Conservation (phyloP, 2,329 filamentous ascomycete genomes). For the Kalaharituber pfeilii region DNA sequence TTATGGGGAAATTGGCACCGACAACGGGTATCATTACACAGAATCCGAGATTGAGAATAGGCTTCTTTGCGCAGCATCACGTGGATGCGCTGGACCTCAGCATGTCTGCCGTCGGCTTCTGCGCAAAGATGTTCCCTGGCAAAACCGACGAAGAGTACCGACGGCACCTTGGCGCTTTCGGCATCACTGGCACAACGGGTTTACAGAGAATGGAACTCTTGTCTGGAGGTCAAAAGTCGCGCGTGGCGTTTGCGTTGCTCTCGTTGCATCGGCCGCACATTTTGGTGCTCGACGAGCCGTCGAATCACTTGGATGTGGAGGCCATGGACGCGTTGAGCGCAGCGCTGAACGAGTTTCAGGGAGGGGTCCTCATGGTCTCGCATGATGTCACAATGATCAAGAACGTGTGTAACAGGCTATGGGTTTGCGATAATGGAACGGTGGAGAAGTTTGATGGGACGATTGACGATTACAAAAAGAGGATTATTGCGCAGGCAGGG, state of each 20-base stretch:
- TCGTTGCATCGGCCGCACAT: slow-evolving; percentile 91
- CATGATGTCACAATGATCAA: slow-evolving; percentile 99
- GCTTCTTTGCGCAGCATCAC: slow-evolving; percentile 97
- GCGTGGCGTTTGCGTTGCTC: slow-evolving; percentile 94
- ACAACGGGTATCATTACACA: slow-evolving; percentile 68
- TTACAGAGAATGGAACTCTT: slow-evolving; percentile 88
- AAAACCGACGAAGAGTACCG: slow-evolving; percentile 93
- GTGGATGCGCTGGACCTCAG: slow-evolving; percentile 88
- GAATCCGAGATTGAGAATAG: slow-evolving; percentile 72
- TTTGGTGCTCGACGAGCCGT: slow-evolving; percentile 92
- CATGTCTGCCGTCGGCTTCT: slow-evolving; percentile 81
- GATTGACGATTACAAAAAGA: slow-evolving; percentile 94
- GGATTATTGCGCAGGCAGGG: slow-evolving; percentile 77
- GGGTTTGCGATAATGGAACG: slow-evolving; percentile 88
- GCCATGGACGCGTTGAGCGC: slow-evolving; percentile 90
- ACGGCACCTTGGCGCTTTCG: slow-evolving; percentile 76
- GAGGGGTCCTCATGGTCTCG: slow-evolving; percentile 93
- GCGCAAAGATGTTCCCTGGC: slow-evolving; percentile 81
- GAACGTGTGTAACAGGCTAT: slow-evolving; percentile 82
- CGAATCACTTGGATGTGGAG: slow-evolving; percentile 97
- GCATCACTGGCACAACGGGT: slow-evolving; percentile 83
- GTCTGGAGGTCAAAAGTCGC: slow-evolving; percentile 94
- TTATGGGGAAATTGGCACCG: slow-evolving; percentile 68
- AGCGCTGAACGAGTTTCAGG: slow-evolving; percentile 71
- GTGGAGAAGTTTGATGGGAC: slow-evolving; percentile 94